Percentiles rank a stretch among this genome's conserved stretches.
These are phyloP conservation scores for Penicillium oxalicum DNA, from an alignment of 2,329 filamentous ascomycete genomes.

Conservation along the genomic window DNA sequence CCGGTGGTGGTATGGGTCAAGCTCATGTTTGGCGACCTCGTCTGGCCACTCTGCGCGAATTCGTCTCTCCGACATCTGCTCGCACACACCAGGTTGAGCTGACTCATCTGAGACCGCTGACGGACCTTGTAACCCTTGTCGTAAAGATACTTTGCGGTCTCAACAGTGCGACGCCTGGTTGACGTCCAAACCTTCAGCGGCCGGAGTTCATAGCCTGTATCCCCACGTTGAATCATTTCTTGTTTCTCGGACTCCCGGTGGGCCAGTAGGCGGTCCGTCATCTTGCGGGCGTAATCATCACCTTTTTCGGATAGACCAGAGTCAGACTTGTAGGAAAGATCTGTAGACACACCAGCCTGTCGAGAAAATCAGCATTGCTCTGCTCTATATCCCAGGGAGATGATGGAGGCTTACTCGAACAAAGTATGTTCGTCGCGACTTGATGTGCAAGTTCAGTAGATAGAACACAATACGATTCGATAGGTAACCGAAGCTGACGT, in stretches of 20 bases:
- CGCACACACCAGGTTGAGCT: constrained; percentile 92
- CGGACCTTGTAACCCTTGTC: constrained; percentile 76
- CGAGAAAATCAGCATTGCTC: constrained; percentile 12
- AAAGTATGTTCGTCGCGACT: constrained; percentile 89
- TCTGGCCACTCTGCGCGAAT: constrained; percentile 81
- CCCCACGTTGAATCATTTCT: constrained; percentile 62
- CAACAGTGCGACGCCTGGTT: constrained; percentile 79
- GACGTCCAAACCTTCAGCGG: constrained; percentile 92
- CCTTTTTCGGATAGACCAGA: constrained; percentile 77
- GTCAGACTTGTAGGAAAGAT: constrained; percentile 89
- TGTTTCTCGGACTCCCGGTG: constrained; percentile 78
- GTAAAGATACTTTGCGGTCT: constrained; percentile 79
- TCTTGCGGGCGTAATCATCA: constrained; percentile 71
- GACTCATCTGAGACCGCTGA: constrained; percentile 92
- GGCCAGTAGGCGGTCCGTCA: constrained; percentile 75
- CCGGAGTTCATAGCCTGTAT: constrained; percentile 62
- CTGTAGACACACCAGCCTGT: constrained; percentile 70
- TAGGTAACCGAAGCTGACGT: constrained; percentile 92
- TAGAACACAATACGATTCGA: constrained; percentile 98
- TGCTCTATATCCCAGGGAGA: neutral
- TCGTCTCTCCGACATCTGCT: constrained; percentile 78
- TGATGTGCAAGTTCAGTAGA: constrained; percentile 94
- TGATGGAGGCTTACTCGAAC: constrained; percentile 51
- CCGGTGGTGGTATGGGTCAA: constrained; percentile 93
- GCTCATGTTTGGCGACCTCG: constrained; percentile 85